Conservation (phyloP, 192 early-diverging fungal species). For the Martensiomyces pterosporus region DNA sequence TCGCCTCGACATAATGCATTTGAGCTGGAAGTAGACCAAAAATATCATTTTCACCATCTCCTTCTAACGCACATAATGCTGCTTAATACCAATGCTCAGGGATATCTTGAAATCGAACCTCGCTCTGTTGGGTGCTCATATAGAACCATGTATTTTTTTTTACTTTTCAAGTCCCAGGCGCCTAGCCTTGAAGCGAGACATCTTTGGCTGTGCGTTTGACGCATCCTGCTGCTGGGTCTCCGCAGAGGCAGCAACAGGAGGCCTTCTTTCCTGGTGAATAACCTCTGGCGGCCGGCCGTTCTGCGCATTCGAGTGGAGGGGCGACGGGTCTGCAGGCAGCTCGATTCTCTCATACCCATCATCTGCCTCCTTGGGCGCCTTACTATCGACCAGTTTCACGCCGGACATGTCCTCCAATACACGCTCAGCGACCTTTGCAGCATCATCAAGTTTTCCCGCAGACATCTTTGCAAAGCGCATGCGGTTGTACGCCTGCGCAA, state of each 20-base stretch:
- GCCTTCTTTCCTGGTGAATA: slow-evolving; percentile 10
- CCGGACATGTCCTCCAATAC: slow-evolving; percentile 15
- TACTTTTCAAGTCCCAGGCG: slow-evolving; percentile 34
- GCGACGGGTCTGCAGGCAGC: slow-evolving; percentile 17
- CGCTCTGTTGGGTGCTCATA: not conserved
- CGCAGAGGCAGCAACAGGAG: too few relatives aligned
- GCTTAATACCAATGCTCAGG: too few relatives aligned
- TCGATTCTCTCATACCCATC: slow-evolving; percentile 18
- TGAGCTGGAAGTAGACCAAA: too few relatives aligned
- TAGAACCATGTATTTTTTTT: too few relatives aligned
- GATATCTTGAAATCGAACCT: not conserved
- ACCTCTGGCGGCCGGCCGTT: slow-evolving; percentile 32
- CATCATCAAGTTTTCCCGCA: slow-evolving; percentile 25
- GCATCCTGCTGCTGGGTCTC: not conserved
- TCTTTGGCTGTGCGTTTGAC: slow-evolving; percentile 33
- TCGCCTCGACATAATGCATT: slow-evolving; percentile 3
- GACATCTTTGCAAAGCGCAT: slow-evolving; percentile 24
- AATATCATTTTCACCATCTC: too few relatives aligned
- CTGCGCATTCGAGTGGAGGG: too few relatives aligned
- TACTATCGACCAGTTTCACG: slow-evolving; percentile 17
- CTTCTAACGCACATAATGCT: too few relatives aligned
- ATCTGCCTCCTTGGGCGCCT: not conserved
- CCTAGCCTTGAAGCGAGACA: slow-evolving; percentile 49
- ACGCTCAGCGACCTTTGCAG: slow-evolving; percentile 28
- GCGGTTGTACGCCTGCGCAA: slow-evolving; percentile 34